Percentiles rank a stretch among this genome's conserved stretches.
Conservation (phyloP, 2,329 filamentous ascomycete species). For the Colletotrichum limetticola region DNA sequence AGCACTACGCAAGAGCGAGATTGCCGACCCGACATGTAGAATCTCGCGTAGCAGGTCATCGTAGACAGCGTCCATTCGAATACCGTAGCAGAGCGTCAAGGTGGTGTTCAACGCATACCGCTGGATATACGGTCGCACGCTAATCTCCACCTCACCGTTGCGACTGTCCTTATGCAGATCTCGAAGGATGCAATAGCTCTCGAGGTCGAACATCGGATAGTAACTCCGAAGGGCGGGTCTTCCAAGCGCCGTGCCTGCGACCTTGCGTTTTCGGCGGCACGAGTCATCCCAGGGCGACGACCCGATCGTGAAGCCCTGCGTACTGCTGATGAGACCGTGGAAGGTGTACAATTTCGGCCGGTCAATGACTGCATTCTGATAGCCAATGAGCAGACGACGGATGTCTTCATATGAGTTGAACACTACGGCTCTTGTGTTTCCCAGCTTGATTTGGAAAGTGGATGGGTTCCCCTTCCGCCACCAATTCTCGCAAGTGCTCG, state of each 20-base stretch:
- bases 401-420: slow-evolving; percentile 83
- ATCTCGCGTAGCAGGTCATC: slow-evolving; percentile 78
- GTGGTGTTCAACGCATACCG: slow-evolving; percentile 82
- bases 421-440: slow-evolving; percentile 77
- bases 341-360: slow-evolving; percentile 84
- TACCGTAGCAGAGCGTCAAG: slow-evolving; percentile 82
- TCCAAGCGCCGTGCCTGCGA: slow-evolving; percentile 82
- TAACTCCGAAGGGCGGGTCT: slow-evolving; percentile 80
- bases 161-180: slow-evolving; percentile 73
- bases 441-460: slow-evolving; percentile 75
- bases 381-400: slow-evolving; percentile 79
- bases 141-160: slow-evolving; percentile 74
- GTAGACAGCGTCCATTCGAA: slow-evolving; percentile 77
- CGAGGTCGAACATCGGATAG: slow-evolving; percentile 85
- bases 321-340: slow-evolving; percentile 80
- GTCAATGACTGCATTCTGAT: slow-evolving; percentile 82
- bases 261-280: slow-evolving; percentile 81
- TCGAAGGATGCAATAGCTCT: slow-evolving; percentile 46
- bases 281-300: slow-evolving; percentile 87
- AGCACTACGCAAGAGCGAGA: slow-evolving; percentile 81
- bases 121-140: slow-evolving; percentile 72
- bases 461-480: slow-evolving; percentile 67
- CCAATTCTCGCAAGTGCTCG: slow-evolving; percentile 64
- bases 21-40: slow-evolving; percentile 77
- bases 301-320: slow-evolving; percentile 84